Evolutionary conservation across 805 yeast species (phyloP).

Genomic region (Zygotorulaspora danielsina): DNA sequence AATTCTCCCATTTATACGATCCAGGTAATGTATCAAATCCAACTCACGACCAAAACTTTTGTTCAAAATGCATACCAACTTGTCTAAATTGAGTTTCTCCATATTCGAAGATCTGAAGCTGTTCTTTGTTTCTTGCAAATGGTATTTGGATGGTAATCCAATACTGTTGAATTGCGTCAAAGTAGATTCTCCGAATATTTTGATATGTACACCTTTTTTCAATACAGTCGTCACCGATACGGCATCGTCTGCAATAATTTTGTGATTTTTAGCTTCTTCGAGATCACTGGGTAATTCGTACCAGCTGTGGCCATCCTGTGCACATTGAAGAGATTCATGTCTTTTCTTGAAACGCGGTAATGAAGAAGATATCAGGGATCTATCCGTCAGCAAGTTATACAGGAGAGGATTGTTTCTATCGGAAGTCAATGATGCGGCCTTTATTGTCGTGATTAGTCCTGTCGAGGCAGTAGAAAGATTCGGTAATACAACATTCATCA

Average conservation of each 20-base stretch:
- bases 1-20: slow-evolving; percentile 58
- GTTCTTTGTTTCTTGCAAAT: neutral
- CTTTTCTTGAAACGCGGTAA: slow-evolving; percentile 57
- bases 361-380: slow-evolving; percentile 87
- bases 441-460: slow-evolving; percentile 84
- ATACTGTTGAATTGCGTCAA: slow-evolving; percentile 23
- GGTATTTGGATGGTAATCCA: slow-evolving; percentile 26
- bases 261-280: slow-evolving; percentile 5
- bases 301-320: slow-evolving; percentile 21
- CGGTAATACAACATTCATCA: slow-evolving; percentile 55
- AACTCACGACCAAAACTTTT: slow-evolving; percentile 72
- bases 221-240: slow-evolving; percentile 62
- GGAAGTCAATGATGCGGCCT: slow-evolving; percentile 52
- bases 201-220: slow-evolving; percentile 59
- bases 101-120: neutral
- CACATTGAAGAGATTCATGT: slow-evolving; percentile 13
- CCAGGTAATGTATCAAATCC: slow-evolving; percentile 61
- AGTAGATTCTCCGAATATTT: slow-evolving; percentile 23
- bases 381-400: slow-evolving; percentile 84
- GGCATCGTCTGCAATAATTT: slow-evolving; percentile 18
- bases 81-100: slow-evolving; percentile 47
- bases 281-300: slow-evolving; percentile 16
- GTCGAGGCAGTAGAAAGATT: slow-evolving; percentile 55
- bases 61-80: slow-evolving; percentile 60
- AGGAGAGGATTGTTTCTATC: slow-evolving; percentile 71